A percentile compares a stretch with the other conserved stretches of the same genome.
phyloP scores from a whole-genome alignment of 2,329 filamentous ascomycete genomes.

The Colletotrichum costaricense region DNA sequence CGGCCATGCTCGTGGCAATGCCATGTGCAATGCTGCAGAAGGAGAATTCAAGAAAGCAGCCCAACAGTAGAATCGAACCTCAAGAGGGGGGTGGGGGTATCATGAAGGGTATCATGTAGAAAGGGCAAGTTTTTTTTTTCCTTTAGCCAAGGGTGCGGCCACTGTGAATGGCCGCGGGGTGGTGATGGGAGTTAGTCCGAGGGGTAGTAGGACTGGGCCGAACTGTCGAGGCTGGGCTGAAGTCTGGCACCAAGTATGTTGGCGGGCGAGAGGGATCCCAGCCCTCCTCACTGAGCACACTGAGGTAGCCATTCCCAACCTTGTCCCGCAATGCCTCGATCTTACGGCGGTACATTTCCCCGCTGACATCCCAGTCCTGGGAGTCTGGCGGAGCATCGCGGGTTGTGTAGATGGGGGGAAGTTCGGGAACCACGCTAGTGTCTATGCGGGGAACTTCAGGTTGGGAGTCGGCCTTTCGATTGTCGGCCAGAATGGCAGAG shows the following conservation, averaged over 20 bases:
- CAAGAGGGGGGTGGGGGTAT: constrained; percentile 38
- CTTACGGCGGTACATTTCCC: constrained; percentile 87
- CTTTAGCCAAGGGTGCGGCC: constrained; percentile 62
- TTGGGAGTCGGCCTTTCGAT: constrained; percentile 44
- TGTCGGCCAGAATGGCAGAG: constrained; percentile 45
- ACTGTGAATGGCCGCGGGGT: constrained; percentile 62
- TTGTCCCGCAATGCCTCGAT: constrained; percentile 88
- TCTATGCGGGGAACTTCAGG: constrained; percentile 52
- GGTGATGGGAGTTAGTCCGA: constrained; percentile 44
- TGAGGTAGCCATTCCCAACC: constrained; percentile 89
- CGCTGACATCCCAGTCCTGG: constrained; percentile 73
- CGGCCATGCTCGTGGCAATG: constrained; percentile 31
- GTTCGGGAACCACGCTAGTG: constrained; percentile 48
- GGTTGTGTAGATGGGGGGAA: constrained; percentile 46
- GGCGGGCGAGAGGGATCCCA: constrained; percentile 61
- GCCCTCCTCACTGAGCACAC: constrained; percentile 82
- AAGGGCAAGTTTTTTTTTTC: constrained; percentile 20
- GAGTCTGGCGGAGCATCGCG: constrained; percentile 46
- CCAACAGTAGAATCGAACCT: constrained; percentile 34
- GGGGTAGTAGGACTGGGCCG: constrained; percentile 49
- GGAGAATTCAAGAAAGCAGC: constrained; percentile 25
- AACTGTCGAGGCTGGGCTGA: constrained; percentile 49
- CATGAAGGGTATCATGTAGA: constrained; percentile 39
- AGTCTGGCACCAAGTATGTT: constrained; percentile 52
- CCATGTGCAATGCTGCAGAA: constrained; percentile 31